A percentile compares a stretch with the other conserved stretches of the same genome.
Evolutionary conservation across 768 basidiomycete species (phyloP).

Genomic region (Kwoniella pini): DNA sequence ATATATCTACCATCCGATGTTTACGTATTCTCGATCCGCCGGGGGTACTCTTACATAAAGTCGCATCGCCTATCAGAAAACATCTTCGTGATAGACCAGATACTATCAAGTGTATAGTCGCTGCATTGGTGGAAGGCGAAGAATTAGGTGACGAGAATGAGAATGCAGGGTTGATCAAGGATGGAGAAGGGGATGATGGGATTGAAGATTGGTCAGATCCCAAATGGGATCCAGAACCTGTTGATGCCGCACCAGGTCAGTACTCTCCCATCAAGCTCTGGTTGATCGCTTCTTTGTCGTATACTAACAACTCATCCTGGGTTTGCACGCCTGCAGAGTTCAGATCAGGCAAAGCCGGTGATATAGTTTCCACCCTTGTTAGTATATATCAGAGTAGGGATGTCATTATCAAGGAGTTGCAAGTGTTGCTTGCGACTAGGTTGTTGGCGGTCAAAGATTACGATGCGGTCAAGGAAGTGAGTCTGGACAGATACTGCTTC

Average conservation of each 20-base stretch:
- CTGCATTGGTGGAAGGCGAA: slow-evolving; percentile 80
- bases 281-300: no score
- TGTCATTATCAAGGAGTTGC: slow-evolving; percentile 91
- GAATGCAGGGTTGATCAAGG: slow-evolving; percentile 52
- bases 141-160: slow-evolving; percentile 86
- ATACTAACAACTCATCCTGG: no score
- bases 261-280: not conserved
- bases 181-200: slow-evolving; percentile 55
- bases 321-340: slow-evolving; percentile 84
- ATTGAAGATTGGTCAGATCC: slow-evolving; percentile 85
- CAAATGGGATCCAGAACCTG: slow-evolving; percentile 93
- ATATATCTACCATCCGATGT: slow-evolving; percentile 88
- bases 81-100: slow-evolving; percentile 82
- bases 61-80: slow-evolving; percentile 85
- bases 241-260: slow-evolving; percentile 91
- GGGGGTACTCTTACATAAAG: slow-evolving; percentile 87
- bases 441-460: slow-evolving; percentile 78
- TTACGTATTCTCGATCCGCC: slow-evolving; percentile 87
- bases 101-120: slow-evolving; percentile 90
- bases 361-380: slow-evolving; percentile 92
- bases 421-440: slow-evolving; percentile 83
- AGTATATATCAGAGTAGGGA: slow-evolving; percentile 98
- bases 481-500: slow-evolving; percentile 13
- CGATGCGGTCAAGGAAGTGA: slow-evolving; percentile 69
- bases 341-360: slow-evolving; percentile 83